These are phyloP conservation scores for Ceratocystis papillata DNA, from an alignment of 2,329 filamentous ascomycete genomes.

Conservation along the genomic window DNA sequence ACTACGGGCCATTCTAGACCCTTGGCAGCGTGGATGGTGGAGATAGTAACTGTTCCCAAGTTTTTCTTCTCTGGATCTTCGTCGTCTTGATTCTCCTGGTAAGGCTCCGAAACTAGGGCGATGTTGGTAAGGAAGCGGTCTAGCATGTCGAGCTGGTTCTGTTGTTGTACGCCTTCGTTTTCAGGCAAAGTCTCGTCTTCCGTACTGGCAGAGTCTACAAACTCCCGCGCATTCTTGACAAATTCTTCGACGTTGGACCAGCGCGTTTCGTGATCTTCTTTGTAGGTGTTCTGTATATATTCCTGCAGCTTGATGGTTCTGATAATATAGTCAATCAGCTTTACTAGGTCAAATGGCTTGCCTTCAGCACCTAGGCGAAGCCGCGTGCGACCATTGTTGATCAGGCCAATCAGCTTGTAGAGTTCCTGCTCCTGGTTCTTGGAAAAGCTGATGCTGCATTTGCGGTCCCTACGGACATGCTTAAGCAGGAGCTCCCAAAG, in stretches of 20 bases:
- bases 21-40: conserved; percentile 92
- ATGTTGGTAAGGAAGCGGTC: conserved; percentile 82
- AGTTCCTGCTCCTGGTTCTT: conserved; percentile 35
- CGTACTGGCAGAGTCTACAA: conserved; percentile 38
- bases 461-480: conserved; percentile 42
- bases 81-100: conserved; percentile 49
- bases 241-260: conserved; percentile 89
- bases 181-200: conserved; percentile 51
- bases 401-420: conserved; percentile 40
- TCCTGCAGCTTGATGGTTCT: conserved; percentile 60
- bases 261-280: conserved; percentile 63
- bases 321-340: conserved; percentile 44
- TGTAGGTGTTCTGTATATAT: conserved; percentile 61
- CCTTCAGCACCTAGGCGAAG: conserved; percentile 28
- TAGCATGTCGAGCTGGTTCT: conserved; percentile 51
- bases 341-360: conserved; percentile 34
- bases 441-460: conserved; percentile 41
- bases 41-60: conserved; percentile 62
- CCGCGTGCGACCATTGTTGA: conserved; percentile 31
- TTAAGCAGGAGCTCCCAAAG: conserved; percentile 63
- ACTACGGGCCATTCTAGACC: conserved; percentile 94
- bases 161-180: conserved; percentile 61
- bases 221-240: conserved; percentile 66
- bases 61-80: conserved; percentile 35
- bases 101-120: conserved; percentile 68